Percentiles rank a stretch among this genome's conserved stretches.
These are phyloP conservation scores for Pichia sp. DNA, from an alignment of 1,139 yeast species.

Conservation along the genomic window DNA sequence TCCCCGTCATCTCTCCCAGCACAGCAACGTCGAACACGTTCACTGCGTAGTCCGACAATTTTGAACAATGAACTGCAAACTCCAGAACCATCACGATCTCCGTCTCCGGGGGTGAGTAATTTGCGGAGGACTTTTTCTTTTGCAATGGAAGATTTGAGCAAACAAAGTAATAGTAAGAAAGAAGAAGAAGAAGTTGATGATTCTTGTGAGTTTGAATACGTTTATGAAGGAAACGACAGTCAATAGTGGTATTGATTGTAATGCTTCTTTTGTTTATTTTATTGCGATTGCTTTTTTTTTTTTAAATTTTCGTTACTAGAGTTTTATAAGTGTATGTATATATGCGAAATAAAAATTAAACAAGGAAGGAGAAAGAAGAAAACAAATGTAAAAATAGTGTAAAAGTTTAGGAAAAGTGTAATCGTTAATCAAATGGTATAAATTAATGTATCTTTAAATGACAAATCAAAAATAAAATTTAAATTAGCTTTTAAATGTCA, in stretches of 20 bases:
- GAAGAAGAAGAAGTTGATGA: background rate
- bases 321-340: too few species aligned
- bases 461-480: too few species aligned
- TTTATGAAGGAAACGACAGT: constrained; percentile 7
- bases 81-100: background rate
- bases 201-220: constrained; percentile 15
- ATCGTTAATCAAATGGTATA: too few species aligned
- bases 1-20: too few species aligned
- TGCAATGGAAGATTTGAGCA: background rate
- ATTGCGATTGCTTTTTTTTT: background rate
- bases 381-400: too few species aligned
- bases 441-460: too few species aligned
- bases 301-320: background rate
- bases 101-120: background rate
- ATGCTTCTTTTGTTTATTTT: too few species aligned
- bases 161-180: background rate
- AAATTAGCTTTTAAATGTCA: background rate
- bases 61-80: background rate
- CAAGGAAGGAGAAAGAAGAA: too few species aligned
- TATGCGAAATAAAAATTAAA: too few species aligned
- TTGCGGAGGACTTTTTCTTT: background rate
- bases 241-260: constrained; percentile 4
- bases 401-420: too few species aligned
- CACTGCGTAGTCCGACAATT: too few species aligned
- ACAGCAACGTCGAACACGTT: too few species aligned